Evolutionary conservation across 2,329 filamentous ascomycete genomes (phyloP).

Genomic region (Sporothrix protearum): DNA sequence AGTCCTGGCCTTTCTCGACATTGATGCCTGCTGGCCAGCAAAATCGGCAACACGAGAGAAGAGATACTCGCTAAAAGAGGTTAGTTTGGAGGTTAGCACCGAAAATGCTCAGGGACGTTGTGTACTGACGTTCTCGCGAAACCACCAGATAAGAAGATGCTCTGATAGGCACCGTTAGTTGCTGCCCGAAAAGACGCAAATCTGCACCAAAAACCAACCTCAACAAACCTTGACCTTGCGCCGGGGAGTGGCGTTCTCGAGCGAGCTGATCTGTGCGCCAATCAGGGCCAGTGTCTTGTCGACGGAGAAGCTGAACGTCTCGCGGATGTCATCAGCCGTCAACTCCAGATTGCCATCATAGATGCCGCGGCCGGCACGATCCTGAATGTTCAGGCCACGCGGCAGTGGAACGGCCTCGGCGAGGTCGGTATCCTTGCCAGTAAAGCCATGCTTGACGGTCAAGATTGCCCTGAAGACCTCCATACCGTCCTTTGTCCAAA

Average conservation of each 20-base stretch:
- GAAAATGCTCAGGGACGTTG: background rate
- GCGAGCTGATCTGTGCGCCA: constrained; percentile 27
- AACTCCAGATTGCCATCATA: constrained; percentile 26
- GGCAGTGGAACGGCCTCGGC: constrained; percentile 27
- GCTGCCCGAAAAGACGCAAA: background rate
- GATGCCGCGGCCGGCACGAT: constrained; percentile 27
- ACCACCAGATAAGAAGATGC: constrained; percentile 32
- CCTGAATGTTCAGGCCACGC: constrained; percentile 25
- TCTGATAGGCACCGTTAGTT: constrained; percentile 19
- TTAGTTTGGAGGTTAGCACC: background rate
- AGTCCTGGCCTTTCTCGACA: constrained; percentile 30
- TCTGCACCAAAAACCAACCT: too few species aligned
- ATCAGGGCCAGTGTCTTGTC: constrained; percentile 30
- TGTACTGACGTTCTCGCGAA: constrained; percentile 26
- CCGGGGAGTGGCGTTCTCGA: constrained; percentile 24
- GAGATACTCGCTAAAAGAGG: constrained; percentile 27
- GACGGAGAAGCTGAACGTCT: constrained; percentile 30
- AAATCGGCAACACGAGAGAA: constrained; percentile 27
- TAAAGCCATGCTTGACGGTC: constrained; percentile 31
- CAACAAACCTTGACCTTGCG: constrained; percentile 27
- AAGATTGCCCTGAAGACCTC: constrained; percentile 30
- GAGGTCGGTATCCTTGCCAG: constrained; percentile 26
- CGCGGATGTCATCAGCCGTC: constrained; percentile 27
- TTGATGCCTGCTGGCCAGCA: constrained; percentile 25
- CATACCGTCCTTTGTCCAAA: constrained; percentile 30